These are phyloP conservation scores for Helminthosporium solani DNA, from an alignment of 2,329 filamentous ascomycete genomes.

Conservation along the genomic window DNA sequence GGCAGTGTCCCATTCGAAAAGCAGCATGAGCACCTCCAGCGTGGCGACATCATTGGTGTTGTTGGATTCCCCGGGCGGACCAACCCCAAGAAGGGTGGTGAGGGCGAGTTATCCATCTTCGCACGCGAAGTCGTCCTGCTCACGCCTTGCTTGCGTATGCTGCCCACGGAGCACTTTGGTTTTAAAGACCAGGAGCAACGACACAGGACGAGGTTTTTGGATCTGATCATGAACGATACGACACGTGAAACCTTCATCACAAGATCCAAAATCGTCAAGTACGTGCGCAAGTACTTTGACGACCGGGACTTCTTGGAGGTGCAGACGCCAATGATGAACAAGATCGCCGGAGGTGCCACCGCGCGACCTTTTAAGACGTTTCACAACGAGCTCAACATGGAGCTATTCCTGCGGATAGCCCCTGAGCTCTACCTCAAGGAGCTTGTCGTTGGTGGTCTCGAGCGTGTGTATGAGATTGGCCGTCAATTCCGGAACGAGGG, in stretches of 20 bases:
- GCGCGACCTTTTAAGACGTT: conserved; percentile 93
- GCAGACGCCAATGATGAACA: conserved; percentile 94
- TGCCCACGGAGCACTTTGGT: conserved; percentile 70
- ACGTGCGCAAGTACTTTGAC: conserved; percentile 86
- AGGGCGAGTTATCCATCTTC: conserved; percentile 92
- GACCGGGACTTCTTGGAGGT: conserved; percentile 87
- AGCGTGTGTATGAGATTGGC: conserved; percentile 94
- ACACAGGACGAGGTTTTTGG: conserved; percentile 89
- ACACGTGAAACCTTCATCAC: conserved; percentile 82
- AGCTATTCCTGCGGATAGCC: conserved; percentile 91
- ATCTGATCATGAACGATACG: conserved; percentile 93
- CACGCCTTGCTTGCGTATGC: conserved; percentile 85
- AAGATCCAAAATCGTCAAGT: conserved; percentile 82
- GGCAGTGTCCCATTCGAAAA: conserved; percentile 73
- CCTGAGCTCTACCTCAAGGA: conserved; percentile 98
- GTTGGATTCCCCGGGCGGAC: conserved; percentile 82
- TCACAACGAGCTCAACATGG: conserved; percentile 94
- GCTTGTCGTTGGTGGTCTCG: conserved; percentile 83
- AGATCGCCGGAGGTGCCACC: conserved; percentile 92
- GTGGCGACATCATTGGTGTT: conserved; percentile 91
- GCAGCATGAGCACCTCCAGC: conserved; percentile 84
- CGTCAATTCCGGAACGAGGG: conserved; percentile 95
- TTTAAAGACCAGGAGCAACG: conserved; percentile 95
- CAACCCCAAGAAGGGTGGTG: conserved; percentile 82
- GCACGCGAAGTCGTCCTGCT: conserved; percentile 82